Percentiles rank a stretch among this genome's conserved stretches.
Conservation (phyloP, 139 green algal genomes). For the Edaphochlamys debaryana region DNA sequence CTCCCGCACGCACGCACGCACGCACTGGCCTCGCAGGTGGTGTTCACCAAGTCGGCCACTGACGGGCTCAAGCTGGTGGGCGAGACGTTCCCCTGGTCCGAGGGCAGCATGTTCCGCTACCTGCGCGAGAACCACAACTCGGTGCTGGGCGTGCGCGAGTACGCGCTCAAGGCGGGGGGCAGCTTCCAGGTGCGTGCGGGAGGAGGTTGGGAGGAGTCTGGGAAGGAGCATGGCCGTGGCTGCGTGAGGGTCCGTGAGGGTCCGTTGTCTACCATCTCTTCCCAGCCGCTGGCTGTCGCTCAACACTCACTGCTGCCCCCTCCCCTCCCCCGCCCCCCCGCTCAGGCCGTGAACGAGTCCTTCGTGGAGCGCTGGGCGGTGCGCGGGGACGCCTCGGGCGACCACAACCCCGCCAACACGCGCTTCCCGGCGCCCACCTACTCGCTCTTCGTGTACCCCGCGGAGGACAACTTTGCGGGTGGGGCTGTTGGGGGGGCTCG, state of each 20-base stretch:
- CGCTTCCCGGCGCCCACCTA: constrained; percentile 40
- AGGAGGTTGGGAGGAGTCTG: neutral
- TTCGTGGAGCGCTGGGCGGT: constrained; percentile 21
- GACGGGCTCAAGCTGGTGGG: constrained; percentile 76
- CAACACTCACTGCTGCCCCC: neutral
- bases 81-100: constrained; percentile 78
- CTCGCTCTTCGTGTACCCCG: constrained; percentile 80
- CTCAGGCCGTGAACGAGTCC: constrained; percentile 14
- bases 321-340: neutral
- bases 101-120: constrained; percentile 61
- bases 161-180: constrained; percentile 58
- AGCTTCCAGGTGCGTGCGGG: constrained; percentile 55
- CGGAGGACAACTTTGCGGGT: constrained; percentile 80
- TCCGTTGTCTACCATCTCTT: too few relatives aligned
- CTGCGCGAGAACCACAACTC: constrained; percentile 84
- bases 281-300: too few relatives aligned
- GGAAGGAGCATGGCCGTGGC: too few relatives aligned
- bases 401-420: constrained; percentile 22
- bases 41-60: constrained; percentile 79
- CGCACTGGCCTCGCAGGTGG: constrained; percentile 51
- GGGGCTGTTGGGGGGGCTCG: neutral
- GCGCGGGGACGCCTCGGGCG: constrained; percentile 10
- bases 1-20: neutral
- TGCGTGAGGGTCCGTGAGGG: too few relatives aligned
- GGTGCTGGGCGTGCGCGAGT: constrained; percentile 82